Percentiles rank a stretch among this genome's conserved stretches.
Conservation (phyloP, 306 rosid species). For the Luffa acutangula region DNA sequence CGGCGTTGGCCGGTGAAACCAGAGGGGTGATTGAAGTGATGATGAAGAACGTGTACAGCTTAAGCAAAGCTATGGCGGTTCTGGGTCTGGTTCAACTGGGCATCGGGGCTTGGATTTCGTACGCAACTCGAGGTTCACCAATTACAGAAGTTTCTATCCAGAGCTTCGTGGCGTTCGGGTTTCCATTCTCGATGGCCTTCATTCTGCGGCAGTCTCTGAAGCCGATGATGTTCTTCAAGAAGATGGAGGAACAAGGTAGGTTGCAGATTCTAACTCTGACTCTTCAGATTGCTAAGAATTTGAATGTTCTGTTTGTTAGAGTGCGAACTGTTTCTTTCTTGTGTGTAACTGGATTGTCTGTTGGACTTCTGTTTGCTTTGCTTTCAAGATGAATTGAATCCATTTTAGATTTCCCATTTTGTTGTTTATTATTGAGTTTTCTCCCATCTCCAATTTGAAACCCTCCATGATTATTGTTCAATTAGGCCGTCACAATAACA, state of each 20-base stretch:
- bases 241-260: conserved; percentile 62
- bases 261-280: conserved; percentile 51
- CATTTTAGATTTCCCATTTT: neutral
- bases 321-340: conserved; percentile 38
- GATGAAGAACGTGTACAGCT: conserved; percentile 47
- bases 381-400: conserved; percentile 39
- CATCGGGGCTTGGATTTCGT: conserved; percentile 65
- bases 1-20: conserved; percentile 55
- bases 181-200: conserved; percentile 59
- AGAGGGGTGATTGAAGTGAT: conserved; percentile 36
- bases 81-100: conserved; percentile 58
- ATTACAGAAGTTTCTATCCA: conserved; percentile 42
- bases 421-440: too few species aligned
- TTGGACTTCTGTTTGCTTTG: conserved; percentile 31
- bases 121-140: conserved; percentile 25
- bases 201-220: conserved; percentile 53
- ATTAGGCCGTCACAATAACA: too few species aligned
- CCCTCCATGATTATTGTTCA: too few species aligned
- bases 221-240: conserved; percentile 47
- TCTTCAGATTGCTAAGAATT: conserved; percentile 54
- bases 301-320: conserved; percentile 45
- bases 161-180: conserved; percentile 63
- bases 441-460: too few species aligned
- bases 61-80: conserved; percentile 44
- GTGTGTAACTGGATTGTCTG: conserved; percentile 36